phyloP scores from a whole-genome alignment of 228 moss, liverwort and hornwort species.

The Sphagnum fallax region DNA sequence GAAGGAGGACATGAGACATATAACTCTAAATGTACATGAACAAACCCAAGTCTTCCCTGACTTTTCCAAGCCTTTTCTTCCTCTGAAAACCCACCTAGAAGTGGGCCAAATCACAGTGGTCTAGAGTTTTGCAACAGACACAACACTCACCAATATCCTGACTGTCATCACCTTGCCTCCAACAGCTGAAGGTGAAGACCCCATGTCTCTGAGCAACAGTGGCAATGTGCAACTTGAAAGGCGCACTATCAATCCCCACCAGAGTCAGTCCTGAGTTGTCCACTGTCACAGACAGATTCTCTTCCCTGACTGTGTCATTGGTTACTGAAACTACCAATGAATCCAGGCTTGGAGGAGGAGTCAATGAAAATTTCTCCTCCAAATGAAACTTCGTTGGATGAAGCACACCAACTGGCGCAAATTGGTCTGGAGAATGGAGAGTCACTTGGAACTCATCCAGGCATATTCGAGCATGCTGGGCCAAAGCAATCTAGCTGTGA shows the following conservation, averaged over 20 bases:
- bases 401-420: slow-evolving; percentile 92
- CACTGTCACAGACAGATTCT: slow-evolving; percentile 12
- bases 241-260: not conserved
- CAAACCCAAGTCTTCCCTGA: too few relatives aligned
- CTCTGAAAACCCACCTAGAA: not conserved
- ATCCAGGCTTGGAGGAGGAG: slow-evolving; percentile 13
- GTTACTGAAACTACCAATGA: slow-evolving; percentile 38
- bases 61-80: too few relatives aligned
- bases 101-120: not conserved
- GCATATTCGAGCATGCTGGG: slow-evolving; percentile 82
- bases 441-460: slow-evolving; percentile 70
- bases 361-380: slow-evolving; percentile 37
- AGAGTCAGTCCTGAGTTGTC: slow-evolving; percentile 1
- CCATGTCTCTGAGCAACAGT: slow-evolving; percentile 47
- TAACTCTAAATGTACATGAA: too few relatives aligned
- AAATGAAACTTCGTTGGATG: slow-evolving; percentile 76
- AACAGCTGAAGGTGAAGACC: slow-evolving; percentile 42
- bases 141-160: slow-evolving; percentile 7
- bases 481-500: slow-evolving; percentile 55
- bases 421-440: slow-evolving; percentile 75
- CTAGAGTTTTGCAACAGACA: too few relatives aligned
- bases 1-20: too few relatives aligned
- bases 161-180: slow-evolving; percentile 21
- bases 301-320: slow-evolving; percentile 11
- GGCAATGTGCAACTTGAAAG: slow-evolving; percentile 20